Percentiles rank a stretch among this genome's conserved stretches.
Conservation (phyloP, 1,284 basidiomycete species). For the Boletellus sp. region DNA sequence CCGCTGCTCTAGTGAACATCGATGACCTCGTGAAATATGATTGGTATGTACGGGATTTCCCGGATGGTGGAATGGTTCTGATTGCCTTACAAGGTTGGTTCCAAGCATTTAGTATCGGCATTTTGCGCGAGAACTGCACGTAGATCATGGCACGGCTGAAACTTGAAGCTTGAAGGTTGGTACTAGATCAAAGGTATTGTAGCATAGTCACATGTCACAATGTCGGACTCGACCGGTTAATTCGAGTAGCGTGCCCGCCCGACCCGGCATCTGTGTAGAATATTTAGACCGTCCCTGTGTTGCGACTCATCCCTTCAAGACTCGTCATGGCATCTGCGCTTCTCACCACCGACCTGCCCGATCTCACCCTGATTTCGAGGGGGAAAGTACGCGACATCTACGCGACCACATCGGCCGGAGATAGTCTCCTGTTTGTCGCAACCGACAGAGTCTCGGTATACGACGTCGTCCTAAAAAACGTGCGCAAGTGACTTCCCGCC, state of each 20-base stretch:
- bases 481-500: conserved; percentile 39
- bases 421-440: conserved; percentile 88
- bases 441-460: conserved; percentile 96
- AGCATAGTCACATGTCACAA: conserved; percentile 12
- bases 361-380: conserved; percentile 65
- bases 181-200: conserved; percentile 14
- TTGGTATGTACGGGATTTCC: conserved; percentile 48
- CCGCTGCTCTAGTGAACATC: conserved; percentile 68
- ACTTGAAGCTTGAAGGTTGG: background rate
- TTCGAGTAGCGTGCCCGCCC: conserved; percentile 10
- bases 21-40: conserved; percentile 79
- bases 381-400: conserved; percentile 97
- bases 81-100: conserved; percentile 22
- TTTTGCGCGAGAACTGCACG: conserved; percentile 1
- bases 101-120: conserved; percentile 21
- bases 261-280: conserved; percentile 8
- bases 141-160: conserved; percentile 20
- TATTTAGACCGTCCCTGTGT: conserved; percentile 4
- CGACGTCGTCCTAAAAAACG: conserved; percentile 91
- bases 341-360: conserved; percentile 52
- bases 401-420: conserved; percentile 57
- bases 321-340: conserved; percentile 41
- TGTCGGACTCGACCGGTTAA: conserved; percentile 8
- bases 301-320: background rate
- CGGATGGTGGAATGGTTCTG: conserved; percentile 6